Percentiles rank a stretch among this genome's conserved stretches.
Conservation (phyloP, 768 basidiomycete species). For the Termitomyces sp. region DNA sequence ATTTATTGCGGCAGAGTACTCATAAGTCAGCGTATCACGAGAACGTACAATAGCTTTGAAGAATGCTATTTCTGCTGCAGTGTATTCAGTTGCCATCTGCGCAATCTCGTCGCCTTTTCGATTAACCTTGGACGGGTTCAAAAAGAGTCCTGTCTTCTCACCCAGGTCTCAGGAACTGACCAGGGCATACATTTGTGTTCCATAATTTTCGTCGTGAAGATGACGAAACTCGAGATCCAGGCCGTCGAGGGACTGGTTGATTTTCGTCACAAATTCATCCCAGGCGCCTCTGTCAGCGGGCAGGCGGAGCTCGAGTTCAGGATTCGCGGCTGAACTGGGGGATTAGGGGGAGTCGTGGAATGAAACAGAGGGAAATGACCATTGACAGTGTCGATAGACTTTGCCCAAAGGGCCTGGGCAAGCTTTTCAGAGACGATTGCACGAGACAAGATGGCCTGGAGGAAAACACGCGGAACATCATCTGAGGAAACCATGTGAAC, state of each 20-base stretch:
- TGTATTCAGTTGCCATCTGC: conserved; percentile 82
- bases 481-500: conserved; percentile 37
- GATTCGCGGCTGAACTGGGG: conserved; percentile 42
- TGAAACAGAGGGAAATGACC: conserved; percentile 33
- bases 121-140: conserved; percentile 54
- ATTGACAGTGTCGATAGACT: conserved; percentile 63
- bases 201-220: conserved; percentile 57
- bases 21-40: neutral
- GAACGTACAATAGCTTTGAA: conserved; percentile 75
- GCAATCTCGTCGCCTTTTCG: conserved; percentile 76
- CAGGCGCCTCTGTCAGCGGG: conserved; percentile 42
- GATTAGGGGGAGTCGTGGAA: conserved; percentile 6
- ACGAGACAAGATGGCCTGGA: conserved; percentile 74
- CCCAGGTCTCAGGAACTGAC: conserved; percentile 35
- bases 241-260: conserved; percentile 62
- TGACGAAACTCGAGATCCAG: conserved; percentile 71
- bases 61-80: conserved; percentile 71
- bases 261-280: conserved; percentile 49
- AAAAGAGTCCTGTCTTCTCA: neutral
- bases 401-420: conserved; percentile 61
- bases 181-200: conserved; percentile 61
- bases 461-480: conserved; percentile 73
- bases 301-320: conserved; percentile 40
- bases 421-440: conserved; percentile 60
- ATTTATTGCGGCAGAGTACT: neutral